Conservation (phyloP, 2,329 filamentous ascomycete species). For the Fusarium mundagurra region DNA sequence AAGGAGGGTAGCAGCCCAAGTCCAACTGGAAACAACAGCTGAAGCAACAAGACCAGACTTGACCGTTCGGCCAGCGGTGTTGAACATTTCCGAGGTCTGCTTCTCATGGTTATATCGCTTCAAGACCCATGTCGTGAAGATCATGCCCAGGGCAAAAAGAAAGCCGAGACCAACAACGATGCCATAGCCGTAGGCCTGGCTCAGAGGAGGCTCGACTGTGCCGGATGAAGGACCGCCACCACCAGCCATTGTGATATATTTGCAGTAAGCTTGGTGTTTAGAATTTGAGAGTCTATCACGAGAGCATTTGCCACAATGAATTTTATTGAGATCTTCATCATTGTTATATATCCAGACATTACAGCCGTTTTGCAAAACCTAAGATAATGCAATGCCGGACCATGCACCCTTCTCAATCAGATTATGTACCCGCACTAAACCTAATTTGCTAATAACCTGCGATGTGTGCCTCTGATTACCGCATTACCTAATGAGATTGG, state of each 20-base stretch:
- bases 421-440: background rate
- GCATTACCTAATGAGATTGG: background rate
- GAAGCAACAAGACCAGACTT: slow-evolving; percentile 89
- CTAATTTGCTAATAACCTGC: background rate
- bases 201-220: slow-evolving; percentile 48
- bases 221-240: slow-evolving; percentile 30
- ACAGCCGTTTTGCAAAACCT: background rate
- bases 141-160: slow-evolving; percentile 78
- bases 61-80: slow-evolving; percentile 85
- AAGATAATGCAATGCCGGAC: slow-evolving; percentile 1
- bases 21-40: slow-evolving; percentile 93
- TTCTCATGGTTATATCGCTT: slow-evolving; percentile 66
- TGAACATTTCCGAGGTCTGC: slow-evolving; percentile 94
- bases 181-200: slow-evolving; percentile 78
- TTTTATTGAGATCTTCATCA: background rate
- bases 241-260: slow-evolving; percentile 25
- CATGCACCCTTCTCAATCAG: background rate
- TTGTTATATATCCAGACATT: background rate
- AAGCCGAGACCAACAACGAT: slow-evolving; percentile 80
- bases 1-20: slow-evolving; percentile 86
- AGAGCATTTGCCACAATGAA: background rate
- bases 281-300: background rate
- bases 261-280: background rate
- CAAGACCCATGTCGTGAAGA: slow-evolving; percentile 20
- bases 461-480: background rate